Conservation (phyloP, 202 grass and related monocot species). For the Elaeis oleifera region DNA sequence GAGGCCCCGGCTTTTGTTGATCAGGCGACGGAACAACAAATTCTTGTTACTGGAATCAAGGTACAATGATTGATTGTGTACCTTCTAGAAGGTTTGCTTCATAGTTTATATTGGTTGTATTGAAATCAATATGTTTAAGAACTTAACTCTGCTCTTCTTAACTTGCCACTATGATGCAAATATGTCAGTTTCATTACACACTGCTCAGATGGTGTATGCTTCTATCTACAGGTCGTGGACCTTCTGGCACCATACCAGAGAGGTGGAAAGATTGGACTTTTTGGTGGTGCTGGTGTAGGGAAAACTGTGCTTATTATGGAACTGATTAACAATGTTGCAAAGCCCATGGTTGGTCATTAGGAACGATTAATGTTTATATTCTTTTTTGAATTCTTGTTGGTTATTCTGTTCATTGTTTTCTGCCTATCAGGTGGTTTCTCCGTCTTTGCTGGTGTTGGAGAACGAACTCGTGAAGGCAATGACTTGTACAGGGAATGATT, state of each 20-base stretch:
- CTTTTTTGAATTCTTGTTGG: too few relatives aligned
- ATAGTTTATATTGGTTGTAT: too few relatives aligned
- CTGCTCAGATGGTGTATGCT: not conserved
- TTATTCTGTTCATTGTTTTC: not conserved
- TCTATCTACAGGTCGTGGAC: conserved; percentile 8
- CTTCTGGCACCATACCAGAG: conserved; percentile 21
- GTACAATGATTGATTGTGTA: not conserved
- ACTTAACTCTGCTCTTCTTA: too few relatives aligned
- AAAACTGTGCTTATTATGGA: conserved; percentile 26
- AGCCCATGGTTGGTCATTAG: conserved; percentile 7
- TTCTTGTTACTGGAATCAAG: conserved; percentile 25
- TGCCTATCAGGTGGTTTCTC: conserved; percentile 13
- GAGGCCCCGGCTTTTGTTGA: conserved; percentile 24
- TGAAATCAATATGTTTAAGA: too few relatives aligned
- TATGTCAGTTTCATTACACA: too few relatives aligned
- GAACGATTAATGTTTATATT: too few relatives aligned
- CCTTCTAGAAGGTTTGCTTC: too few relatives aligned
- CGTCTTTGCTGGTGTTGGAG: conserved; percentile 22
- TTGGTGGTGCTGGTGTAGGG: conserved; percentile 23
- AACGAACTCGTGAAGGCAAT: conserved; percentile 20
- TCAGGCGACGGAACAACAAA: conserved; percentile 20
- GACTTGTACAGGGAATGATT: conserved; percentile 22
- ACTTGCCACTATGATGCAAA: too few relatives aligned
- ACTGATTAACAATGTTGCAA: conserved; percentile 23
- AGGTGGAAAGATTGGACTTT: conserved; percentile 22